Evolutionary conservation across 2,329 filamentous ascomycete genomes (phyloP).

Genomic region (Chalaropsis ovoidea): DNA sequence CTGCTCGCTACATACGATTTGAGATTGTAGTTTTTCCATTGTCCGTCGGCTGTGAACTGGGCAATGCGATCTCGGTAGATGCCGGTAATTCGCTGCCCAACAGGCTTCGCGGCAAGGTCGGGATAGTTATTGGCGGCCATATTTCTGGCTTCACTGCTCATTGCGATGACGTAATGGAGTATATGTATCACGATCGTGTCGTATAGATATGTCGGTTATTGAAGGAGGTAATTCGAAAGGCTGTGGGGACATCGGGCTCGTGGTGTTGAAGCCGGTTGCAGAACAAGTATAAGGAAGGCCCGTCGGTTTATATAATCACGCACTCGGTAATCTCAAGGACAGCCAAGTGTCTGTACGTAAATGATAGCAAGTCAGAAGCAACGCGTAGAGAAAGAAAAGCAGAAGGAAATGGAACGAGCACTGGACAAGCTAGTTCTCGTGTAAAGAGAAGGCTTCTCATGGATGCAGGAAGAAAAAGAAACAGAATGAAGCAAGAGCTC

Average conservation of each 20-base stretch:
- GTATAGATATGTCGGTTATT: background rate
- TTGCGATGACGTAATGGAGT: background rate
- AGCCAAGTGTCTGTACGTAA: background rate
- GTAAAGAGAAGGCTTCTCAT: no score
- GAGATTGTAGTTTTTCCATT: constrained; percentile 67
- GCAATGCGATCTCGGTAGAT: constrained; percentile 78
- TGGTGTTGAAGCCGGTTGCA: background rate
- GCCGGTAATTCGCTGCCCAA: constrained; percentile 69
- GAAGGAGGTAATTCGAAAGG: background rate
- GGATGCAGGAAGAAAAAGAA: background rate
- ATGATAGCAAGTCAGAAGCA: background rate
- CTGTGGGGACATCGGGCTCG: background rate
- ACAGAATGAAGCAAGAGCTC: background rate
- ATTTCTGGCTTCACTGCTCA: background rate
- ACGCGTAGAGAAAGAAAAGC: background rate
- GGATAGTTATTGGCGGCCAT: constrained; percentile 36
- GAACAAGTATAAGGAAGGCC: background rate
- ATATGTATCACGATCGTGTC: background rate
- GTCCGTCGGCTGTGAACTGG: constrained; percentile 68
- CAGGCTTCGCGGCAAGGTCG: constrained; percentile 42
- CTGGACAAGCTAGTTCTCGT: no score
- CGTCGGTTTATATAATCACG: no score
- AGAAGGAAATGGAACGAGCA: background rate
- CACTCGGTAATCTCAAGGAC: background rate
- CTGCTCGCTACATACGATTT: constrained; percentile 45